A percentile compares a stretch with the other conserved stretches of the same genome.
These are phyloP conservation scores for Trichomonascaceae sp. DNA, from an alignment of 1,139 yeast species.

Conservation along the genomic window DNA sequence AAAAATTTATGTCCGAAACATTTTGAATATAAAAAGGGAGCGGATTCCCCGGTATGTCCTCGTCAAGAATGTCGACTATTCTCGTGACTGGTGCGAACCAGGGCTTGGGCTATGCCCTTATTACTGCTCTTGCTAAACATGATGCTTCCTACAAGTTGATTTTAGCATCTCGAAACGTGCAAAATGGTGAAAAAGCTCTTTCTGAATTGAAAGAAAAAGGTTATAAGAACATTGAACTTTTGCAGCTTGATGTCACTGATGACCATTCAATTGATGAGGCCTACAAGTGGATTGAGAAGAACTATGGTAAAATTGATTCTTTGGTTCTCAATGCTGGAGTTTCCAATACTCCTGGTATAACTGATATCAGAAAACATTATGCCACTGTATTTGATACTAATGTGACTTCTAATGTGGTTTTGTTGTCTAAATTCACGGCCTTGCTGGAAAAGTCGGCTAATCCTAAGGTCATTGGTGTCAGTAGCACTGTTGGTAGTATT, in stretches of 20 bases:
- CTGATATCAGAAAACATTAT: constrained; percentile 16
- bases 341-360: constrained; percentile 4
- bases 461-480: neutral
- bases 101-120: constrained; percentile 5
- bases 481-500: constrained; percentile 1
- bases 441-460: neutral
- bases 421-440: constrained; percentile 1
- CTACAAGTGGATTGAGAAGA: constrained; percentile 12
- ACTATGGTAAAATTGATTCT: constrained; percentile 17
- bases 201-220: neutral
- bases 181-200: constrained; percentile 2
- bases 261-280: constrained; percentile 5
- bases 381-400: constrained; percentile 18
- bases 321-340: constrained; percentile 21
- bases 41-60: too few relatives aligned
- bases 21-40: too few relatives aligned
- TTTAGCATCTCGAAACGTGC: constrained; percentile 1
- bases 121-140: neutral
- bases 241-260: constrained; percentile 4
- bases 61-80: too few relatives aligned
- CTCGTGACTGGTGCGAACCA: constrained; percentile 9
- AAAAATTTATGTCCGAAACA: too few relatives aligned
- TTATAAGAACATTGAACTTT: neutral
- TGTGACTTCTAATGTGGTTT: constrained; percentile 9
- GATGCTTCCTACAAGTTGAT: neutral